phyloP scores from a whole-genome alignment of 257 asterid species.

The Coffea canephora region DNA sequence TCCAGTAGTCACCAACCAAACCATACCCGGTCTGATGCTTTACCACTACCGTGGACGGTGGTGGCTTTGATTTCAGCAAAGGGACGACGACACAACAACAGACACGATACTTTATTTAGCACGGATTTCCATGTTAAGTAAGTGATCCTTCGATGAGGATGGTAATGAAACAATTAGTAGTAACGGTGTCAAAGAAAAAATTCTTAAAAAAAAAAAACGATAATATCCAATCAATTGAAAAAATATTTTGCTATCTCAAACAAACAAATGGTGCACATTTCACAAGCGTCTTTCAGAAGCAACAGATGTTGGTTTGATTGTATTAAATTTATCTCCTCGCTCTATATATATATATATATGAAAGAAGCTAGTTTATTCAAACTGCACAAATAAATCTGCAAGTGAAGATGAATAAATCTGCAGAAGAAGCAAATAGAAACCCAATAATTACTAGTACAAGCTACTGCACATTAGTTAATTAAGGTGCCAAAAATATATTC shows the following conservation, averaged over 20 bases:
- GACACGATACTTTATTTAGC: slow-evolving; percentile 19
- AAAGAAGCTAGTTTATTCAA: too few species aligned
- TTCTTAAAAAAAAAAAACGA: neutral
- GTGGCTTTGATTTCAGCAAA: slow-evolving; percentile 28
- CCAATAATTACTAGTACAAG: too few species aligned
- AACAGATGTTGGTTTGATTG: slow-evolving; percentile 57
- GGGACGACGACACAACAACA: slow-evolving; percentile 20
- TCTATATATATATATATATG: too few species aligned
- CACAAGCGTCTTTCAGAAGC: slow-evolving; percentile 40
- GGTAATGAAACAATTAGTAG: neutral
- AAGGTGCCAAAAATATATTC: too few species aligned
- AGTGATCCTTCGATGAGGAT: neutral
- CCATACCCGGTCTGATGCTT: slow-evolving; percentile 13
- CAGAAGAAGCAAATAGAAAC: too few species aligned
- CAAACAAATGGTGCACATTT: neutral
- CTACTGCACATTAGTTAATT: too few species aligned
- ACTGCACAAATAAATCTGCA: too few species aligned
- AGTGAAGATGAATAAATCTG: too few species aligned
- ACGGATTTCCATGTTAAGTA: slow-evolving; percentile 33
- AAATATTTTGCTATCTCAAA: slow-evolving; percentile 16
- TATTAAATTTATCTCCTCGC: too few species aligned
- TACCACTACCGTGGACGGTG: slow-evolving; percentile 13
- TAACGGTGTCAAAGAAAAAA: too few species aligned
- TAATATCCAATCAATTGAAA: slow-evolving; percentile 18
- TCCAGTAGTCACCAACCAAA: neutral